Evolutionary conservation across 2,329 filamentous ascomycete genomes (phyloP).

Genomic region (Podosphaera leucotricha): DNA sequence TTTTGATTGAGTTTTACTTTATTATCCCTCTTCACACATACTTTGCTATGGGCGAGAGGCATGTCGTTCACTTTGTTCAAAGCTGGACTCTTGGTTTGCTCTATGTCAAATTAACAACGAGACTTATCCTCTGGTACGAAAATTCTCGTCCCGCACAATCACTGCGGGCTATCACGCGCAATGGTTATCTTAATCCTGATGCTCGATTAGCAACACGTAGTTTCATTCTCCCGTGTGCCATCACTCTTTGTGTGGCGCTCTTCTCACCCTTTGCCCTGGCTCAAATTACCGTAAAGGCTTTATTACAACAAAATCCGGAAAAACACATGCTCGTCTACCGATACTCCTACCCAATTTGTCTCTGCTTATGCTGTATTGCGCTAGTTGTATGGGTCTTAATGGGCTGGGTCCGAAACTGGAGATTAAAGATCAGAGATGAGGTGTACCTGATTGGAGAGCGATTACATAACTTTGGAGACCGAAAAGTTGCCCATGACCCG

Average conservation of each 20-base stretch:
- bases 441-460: conserved; percentile 89
- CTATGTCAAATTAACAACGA: conserved; percentile 59
- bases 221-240: conserved; percentile 53
- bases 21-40: conserved; percentile 42
- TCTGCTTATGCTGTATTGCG: conserved; percentile 17
- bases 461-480: conserved; percentile 70
- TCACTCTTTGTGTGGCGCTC: conserved; percentile 39
- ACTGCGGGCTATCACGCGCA: conserved; percentile 46
- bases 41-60: conserved; percentile 20
- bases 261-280: conserved; percentile 38
- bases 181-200: conserved; percentile 61
- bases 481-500: conserved; percentile 3
- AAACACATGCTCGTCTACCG: conserved; percentile 23
- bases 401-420: conserved; percentile 49
- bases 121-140: conserved; percentile 43
- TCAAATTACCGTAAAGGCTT: conserved; percentile 22
- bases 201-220: conserved; percentile 57
- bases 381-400: conserved; percentile 29
- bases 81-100: conserved; percentile 85
- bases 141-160: conserved; percentile 50
- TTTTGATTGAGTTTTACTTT: conserved; percentile 70
- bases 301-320: conserved; percentile 11
- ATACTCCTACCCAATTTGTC: conserved; percentile 48
- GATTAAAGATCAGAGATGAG: conserved; percentile 67
- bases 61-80: conserved; percentile 71